phyloP scores from a whole-genome alignment of 164 flowering plant genomes.

The Sextonia rubra region DNA sequence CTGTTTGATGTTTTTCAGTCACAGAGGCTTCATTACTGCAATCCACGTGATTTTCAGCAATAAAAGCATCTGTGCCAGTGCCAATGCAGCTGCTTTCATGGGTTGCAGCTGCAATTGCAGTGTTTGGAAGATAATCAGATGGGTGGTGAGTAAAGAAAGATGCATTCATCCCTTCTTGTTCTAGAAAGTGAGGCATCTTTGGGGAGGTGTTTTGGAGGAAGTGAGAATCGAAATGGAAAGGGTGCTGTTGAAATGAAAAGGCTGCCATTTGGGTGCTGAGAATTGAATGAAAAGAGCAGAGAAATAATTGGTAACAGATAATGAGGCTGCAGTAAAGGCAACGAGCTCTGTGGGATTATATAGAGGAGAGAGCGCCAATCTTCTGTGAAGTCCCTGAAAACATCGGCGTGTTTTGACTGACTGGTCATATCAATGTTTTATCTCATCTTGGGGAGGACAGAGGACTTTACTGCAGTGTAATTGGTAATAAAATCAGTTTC shows the following conservation, averaged over 20 bases:
- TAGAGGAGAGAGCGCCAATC: not conserved
- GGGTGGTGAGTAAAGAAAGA: slow-evolving; percentile 25
- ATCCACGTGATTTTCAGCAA: slow-evolving; percentile 1
- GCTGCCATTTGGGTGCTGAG: slow-evolving; percentile 44
- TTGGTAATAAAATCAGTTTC: too few relatives aligned
- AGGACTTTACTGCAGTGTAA: too few relatives aligned
- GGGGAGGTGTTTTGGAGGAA: slow-evolving; percentile 24
- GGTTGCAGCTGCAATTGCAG: not conserved
- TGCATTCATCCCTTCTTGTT: slow-evolving; percentile 15
- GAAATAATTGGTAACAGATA: not conserved
- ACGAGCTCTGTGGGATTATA: not conserved
- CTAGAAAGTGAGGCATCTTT: slow-evolving; percentile 24
- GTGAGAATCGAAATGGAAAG: slow-evolving; percentile 38
- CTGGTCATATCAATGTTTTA: too few relatives aligned
- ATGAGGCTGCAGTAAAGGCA: not conserved
- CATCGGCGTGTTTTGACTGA: too few relatives aligned
- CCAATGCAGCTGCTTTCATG: slow-evolving; percentile 15
- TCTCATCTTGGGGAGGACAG: too few relatives aligned
- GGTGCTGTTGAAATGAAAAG: slow-evolving; percentile 46
- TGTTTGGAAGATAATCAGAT: slow-evolving; percentile 12
- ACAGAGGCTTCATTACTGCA: not conserved
- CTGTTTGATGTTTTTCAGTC: not conserved
- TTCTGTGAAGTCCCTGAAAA: not conserved
- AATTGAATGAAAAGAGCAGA: too few relatives aligned
- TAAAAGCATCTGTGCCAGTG: not conserved